Evolutionary conservation across 1,284 basidiomycete genomes (phyloP), one percentile per base, ranked within the genome.

Genomic region (Naganishia cerealis): DNA sequence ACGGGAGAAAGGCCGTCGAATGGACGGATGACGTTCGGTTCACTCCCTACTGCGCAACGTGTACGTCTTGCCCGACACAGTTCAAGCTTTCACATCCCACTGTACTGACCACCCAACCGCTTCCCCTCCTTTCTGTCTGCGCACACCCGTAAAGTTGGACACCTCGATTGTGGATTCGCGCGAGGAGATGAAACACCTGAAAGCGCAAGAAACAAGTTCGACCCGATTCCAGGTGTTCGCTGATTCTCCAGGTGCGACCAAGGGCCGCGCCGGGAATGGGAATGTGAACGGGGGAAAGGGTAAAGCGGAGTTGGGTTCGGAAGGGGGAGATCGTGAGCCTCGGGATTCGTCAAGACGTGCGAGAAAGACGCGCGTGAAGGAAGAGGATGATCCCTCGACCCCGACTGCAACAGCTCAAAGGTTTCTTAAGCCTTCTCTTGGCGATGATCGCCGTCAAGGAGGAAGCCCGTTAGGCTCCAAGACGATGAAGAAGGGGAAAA

Each of bases 211-310:
- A 24, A 63, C 61, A 12, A 53, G 50, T 46, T 38, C 50, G 10
- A 52, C 52, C 15, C 61, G 61, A 21, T 63, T 63, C 50, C 21
- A 50, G 38, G 61, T 63, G 15, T 63, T 63, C 40, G 50, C 61
- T 3, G 29, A 50, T 21, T 8, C 46, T 12, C 38, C 26, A 15
- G 61, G 36, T 13, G 26, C 38, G 50, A 10, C 33, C 21, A 12
- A 21, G 3, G 18, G 21, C 50, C 40, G 15, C 18, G 12, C n/a
- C 13, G 50, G 26, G n/a, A 42, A 16, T 13, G 21, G 15, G 9
- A 24, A 38, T 12, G n/a, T 24, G 5, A 26, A 13, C 21, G 15
- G 40, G 21, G 21, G 50, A 50, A 53, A 63, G 21, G 50, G 48
- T 26, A 15, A 58, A 36, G 7, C 36, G 15, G 0, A 50, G 8